Evolutionary conservation across 176 grass and related monocot species (phyloP), one percentile per base, ranked within the genome.

Genomic region (Triticum monococcum): DNA sequence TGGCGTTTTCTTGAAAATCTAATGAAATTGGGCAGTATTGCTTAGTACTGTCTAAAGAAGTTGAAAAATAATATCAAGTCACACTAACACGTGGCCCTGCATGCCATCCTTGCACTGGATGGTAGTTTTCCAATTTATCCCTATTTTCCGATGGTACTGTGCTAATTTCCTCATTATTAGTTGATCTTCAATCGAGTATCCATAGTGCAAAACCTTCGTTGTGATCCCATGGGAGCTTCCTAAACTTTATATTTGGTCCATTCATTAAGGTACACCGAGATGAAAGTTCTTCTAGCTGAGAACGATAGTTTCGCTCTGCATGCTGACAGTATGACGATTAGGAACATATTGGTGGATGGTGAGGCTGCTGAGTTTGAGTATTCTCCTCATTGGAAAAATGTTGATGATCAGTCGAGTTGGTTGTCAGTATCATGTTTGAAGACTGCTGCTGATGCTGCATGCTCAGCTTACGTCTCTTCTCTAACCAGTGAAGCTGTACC

Each of bases 311-410:
- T 98, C 64, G 84, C 94, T 81, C 84, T 98, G 59, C 81, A 94
- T 83, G 96, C 96, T 68, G 91, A 95, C 59, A 98, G 92, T 81
- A 91, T 98, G 92, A 94, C 54, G 2, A 91, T 98, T 86, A 90
- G 65, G 68, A 94, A 69, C 75, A 80, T 98, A 86, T 86, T 93
- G 68, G 94, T 98, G 61, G 94, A 98, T 83, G 97, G 93, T 33
- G 92, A 98, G 84, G 73, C 68, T 78, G 68, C 64, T 66, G 91
- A 96, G 24, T 98, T 94, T 88, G 92, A 95, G 17, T 89, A 96
- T 83, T 96, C 75, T 38, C 92, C 97, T 77, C 90, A 91, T 66
- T 94, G 91, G 90, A 93, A 90, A 92, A 86, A 84, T 79, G 46
- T 85, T 72, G 83, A 84, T 38, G 93, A 94, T 81, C 90, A 97